Percentiles rank a stretch among this genome's conserved stretches.
Evolutionary conservation across 129 eudicot genomes (phyloP).

Genomic region (Deinandra increscens): DNA sequence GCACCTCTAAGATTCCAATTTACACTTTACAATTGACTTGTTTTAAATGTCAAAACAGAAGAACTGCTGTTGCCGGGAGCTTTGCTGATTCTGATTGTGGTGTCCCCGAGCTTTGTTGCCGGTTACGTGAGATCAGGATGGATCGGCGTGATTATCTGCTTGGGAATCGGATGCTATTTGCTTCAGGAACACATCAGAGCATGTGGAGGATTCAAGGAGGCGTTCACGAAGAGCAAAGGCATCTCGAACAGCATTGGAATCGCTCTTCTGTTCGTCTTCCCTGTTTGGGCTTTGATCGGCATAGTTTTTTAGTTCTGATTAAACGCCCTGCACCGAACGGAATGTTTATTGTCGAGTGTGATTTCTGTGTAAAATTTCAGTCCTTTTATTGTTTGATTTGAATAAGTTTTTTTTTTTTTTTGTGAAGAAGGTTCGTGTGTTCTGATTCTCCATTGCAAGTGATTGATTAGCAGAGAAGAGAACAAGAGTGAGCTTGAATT

Average conservation of each 20-base stretch:
- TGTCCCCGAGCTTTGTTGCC: slow-evolving; percentile 74
- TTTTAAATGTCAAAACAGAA: slow-evolving; percentile 42
- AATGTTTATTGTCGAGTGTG: too few relatives aligned
- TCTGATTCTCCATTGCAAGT: not conserved
- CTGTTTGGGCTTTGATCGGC: slow-evolving; percentile 77
- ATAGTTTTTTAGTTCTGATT: too few relatives aligned
- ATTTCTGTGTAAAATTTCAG: too few relatives aligned
- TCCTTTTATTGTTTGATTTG: not conserved
- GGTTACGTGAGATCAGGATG: slow-evolving; percentile 43
- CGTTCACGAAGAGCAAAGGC: slow-evolving; percentile 78
- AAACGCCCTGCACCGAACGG: not conserved
- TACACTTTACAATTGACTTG: not conserved
- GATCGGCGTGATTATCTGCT: slow-evolving; percentile 60
- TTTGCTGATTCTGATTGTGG: slow-evolving; percentile 65
- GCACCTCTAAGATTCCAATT: too few relatives aligned
- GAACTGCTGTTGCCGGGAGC: slow-evolving; percentile 69
- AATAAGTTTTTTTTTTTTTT: too few relatives aligned
- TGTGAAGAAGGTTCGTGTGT: not conserved
- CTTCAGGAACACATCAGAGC: slow-evolving; percentile 92
- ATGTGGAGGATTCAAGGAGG: slow-evolving; percentile 86
- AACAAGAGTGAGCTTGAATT: too few relatives aligned
- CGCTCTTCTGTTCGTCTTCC: slow-evolving; percentile 66
- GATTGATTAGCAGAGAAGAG: too few relatives aligned
- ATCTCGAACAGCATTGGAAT: slow-evolving; percentile 79
- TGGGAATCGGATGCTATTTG: slow-evolving; percentile 73